Evolutionary conservation across 306 rosid species (phyloP), one percentile per base, ranked within the genome.

Genomic region (Pyrus pyrifolia): DNA sequence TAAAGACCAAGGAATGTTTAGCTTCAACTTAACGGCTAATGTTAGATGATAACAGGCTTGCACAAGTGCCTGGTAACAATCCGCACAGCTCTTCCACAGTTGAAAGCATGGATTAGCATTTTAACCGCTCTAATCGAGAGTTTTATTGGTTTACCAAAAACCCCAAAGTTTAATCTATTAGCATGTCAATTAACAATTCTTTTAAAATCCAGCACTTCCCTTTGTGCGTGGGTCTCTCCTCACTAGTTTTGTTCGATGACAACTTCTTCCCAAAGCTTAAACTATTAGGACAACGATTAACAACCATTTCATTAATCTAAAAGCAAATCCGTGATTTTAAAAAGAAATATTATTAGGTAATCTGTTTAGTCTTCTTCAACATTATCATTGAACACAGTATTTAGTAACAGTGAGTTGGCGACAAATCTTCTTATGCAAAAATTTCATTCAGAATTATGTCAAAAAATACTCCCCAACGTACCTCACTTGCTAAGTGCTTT

Each of bases 401-500:
- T 63, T 29, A 29, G 68, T 1, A 58, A 5, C 66, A 63, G 68
- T 30, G 40, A 63, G 2, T 25, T 21, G 7, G 68, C 7, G 21
- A 10, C 44, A 30, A 63, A 63, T 29, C 44, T 30, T 63, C 67
- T 6, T 13, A 31, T 17, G 42, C 8, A 15, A 63, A 63, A 21
- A 63, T 17, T 30, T 63, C 22, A 63, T 60, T 29, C 68, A 29
- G 15, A 14, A 62, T 15, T 6, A 62, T 29, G 40, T 7, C 30
- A 9, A 46, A 25, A 30, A 45, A 33, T 3, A 68, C 70, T n/a
- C 59, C n/a, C 17, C 80, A 70, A 81, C 88, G 70, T 83, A 90
- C 96, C 93, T 91, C 96, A 74, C 83, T 82, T 70, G 85, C 82
- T 82, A 89, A 81, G 82, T 88, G 88, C 82, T 86, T 88, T 83